Evolutionary conservation across 2,329 filamentous ascomycete species (phyloP), one percentile per base, ranked within the genome.

Genomic region (Leptographium procerum): DNA sequence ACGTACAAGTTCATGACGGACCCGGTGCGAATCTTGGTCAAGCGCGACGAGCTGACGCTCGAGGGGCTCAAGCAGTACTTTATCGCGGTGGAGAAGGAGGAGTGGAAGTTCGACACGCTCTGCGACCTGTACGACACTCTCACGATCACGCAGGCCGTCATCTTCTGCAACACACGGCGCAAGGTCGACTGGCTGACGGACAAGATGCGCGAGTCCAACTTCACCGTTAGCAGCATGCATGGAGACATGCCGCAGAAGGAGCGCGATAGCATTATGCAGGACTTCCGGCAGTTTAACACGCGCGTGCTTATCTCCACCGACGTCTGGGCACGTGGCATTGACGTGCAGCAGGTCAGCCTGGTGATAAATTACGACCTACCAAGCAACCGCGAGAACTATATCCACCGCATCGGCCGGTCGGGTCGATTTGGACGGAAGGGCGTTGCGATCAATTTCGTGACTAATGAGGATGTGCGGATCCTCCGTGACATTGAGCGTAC

Each of bases 1-100:
- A 99, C 94, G 34, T 97, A 92, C 65, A 97, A 97, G 74, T 99
- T 99, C 81, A 99, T 99, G 94, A 96, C 90, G 29, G 92, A 97
- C 68, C 92, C 92, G 0, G 92, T 96, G 52, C 88, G 92, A 64
- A 95, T 97, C 69, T 82, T 97, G 29, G 92, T 97, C 72, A 96
- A 97, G 84, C 91, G 91, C 86, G 94, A 97, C 73, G 94, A 99
- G 72, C 77, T 99, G 78, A 99, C 94, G 2, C 84, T 99, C 55
- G 94, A 97, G 75, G 94, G 94, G 59, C 80, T 99, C 56, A 97
- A 97, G 78, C 94, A 99, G 73, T 99, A 96, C 79, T 99, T 96
- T 71, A 97, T 99, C 67, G 94, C 94, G 1, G 94, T 97, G 24
- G 94, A 99, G 75, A 97, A 96, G 78, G 94, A 99, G 73, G 94